Evolutionary conservation across 371 early-diverging fungal genomes (phyloP).

Genomic region (Syncephalastrum contaminatum): DNA sequence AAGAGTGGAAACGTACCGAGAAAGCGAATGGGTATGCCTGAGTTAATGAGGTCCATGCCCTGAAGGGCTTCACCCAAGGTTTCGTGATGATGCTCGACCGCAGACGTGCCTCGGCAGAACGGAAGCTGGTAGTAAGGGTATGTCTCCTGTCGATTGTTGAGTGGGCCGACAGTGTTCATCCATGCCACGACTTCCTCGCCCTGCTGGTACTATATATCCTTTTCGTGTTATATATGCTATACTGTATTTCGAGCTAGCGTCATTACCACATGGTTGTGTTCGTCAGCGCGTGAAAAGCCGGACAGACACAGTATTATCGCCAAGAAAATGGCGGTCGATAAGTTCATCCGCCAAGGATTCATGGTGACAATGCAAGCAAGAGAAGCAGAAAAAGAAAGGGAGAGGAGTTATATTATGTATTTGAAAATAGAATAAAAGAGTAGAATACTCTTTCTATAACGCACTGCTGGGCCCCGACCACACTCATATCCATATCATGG

Average conservation of each 20-base stretch:
- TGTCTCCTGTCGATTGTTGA: constrained; percentile 71
- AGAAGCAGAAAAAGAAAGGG: not conserved
- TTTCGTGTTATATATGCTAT: not conserved
- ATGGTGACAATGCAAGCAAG: not conserved
- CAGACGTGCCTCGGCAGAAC: constrained; percentile 64
- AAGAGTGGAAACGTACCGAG: constrained; percentile 24
- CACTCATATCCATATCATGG: no score
- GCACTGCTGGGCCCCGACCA: no score
- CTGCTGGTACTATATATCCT: constrained; percentile 44
- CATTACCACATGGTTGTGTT: constrained; percentile 50
- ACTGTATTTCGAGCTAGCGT: not conserved
- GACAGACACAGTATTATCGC: not conserved
- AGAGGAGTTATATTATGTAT: no score
- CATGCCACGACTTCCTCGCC: constrained; percentile 63
- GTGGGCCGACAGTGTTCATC: constrained; percentile 78
- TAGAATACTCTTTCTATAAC: no score
- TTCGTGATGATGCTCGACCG: constrained; percentile 72
- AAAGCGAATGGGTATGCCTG: constrained; percentile 71
- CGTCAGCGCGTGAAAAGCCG: constrained; percentile 29
- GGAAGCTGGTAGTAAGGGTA: constrained; percentile 79
- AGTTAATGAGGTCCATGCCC: constrained; percentile 74
- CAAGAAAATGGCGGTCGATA: no score
- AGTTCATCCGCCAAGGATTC: no score
- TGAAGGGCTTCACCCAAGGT: constrained; percentile 80
- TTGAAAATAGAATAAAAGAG: no score